Conservation (phyloP, 257 asterid species). For the Primulina tabacum region DNA sequence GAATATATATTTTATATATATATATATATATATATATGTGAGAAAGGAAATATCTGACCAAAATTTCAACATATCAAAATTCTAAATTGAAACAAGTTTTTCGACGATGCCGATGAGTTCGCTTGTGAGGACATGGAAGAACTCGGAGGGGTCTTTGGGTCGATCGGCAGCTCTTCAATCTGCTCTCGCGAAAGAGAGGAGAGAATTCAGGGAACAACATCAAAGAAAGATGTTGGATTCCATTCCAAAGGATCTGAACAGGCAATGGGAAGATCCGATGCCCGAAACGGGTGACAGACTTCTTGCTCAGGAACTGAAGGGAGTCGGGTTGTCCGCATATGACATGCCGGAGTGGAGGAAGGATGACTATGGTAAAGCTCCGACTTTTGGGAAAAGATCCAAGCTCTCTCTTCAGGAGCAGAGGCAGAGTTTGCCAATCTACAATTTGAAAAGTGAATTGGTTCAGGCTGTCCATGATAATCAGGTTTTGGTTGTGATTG, state of each 20-base stretch:
- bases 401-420: constrained; percentile 19
- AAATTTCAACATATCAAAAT: no score
- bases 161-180: constrained; percentile 22
- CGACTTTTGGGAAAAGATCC: constrained; percentile 17
- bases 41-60: no score
- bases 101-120: no score
- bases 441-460: constrained; percentile 17
- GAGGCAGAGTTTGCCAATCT: constrained; percentile 29
- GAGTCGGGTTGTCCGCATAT: constrained; percentile 19
- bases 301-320: constrained; percentile 4
- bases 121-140: background rate
- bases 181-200: constrained; percentile 17
- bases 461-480: constrained; percentile 23
- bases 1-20: no score
- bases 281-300: constrained; percentile 20
- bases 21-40: no score
- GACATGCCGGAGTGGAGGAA: constrained; percentile 20
- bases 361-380: constrained; percentile 19
- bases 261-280: constrained; percentile 28
- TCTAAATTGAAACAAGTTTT: no score
- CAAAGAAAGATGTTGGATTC: constrained; percentile 18
- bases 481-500: constrained; percentile 22
- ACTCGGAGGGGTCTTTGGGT: constrained; percentile 19
- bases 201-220: constrained; percentile 6
- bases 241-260: constrained; percentile 25